Evolutionary conservation across 2,329 filamentous ascomycete species (phyloP).

Genomic region (Venturia pyrina): DNA sequence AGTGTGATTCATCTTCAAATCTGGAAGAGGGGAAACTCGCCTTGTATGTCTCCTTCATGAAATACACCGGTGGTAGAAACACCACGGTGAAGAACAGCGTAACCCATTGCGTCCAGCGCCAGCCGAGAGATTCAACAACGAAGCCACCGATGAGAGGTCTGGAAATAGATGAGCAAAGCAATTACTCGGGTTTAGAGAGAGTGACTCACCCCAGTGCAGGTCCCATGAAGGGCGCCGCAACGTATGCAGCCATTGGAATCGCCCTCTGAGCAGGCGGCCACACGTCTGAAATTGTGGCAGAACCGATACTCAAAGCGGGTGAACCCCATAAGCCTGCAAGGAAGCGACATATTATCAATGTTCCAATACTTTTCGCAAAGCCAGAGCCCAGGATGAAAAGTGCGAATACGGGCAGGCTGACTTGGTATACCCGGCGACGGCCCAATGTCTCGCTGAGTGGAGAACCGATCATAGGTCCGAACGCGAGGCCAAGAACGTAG

Average conservation of each 20-base stretch:
- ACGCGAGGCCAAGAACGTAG: slow-evolving; percentile 42
- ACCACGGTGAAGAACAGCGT: slow-evolving; percentile 31
- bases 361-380: slow-evolving; percentile 53
- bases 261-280: slow-evolving; percentile 25
- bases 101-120: slow-evolving; percentile 35
- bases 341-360: slow-evolving; percentile 56
- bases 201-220: slow-evolving; percentile 25
- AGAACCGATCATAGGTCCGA: slow-evolving; percentile 62
- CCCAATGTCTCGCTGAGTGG: slow-evolving; percentile 65
- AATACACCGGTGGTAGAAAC: slow-evolving; percentile 28
- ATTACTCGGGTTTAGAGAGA: not conserved
- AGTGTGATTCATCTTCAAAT: not conserved
- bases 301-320: slow-evolving; percentile 31
- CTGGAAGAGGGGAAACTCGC: slow-evolving; percentile 20
- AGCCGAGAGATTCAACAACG: slow-evolving; percentile 29
- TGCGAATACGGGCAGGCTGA: slow-evolving; percentile 54
- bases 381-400: slow-evolving; percentile 36
- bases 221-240: slow-evolving; percentile 32
- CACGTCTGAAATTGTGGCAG: slow-evolving; percentile 31
- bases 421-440: slow-evolving; percentile 57
- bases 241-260: slow-evolving; percentile 24
- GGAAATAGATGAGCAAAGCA: not conserved
- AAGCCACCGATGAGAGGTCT: slow-evolving; percentile 35
- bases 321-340: slow-evolving; percentile 24
- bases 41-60: slow-evolving; percentile 48